These are phyloP conservation scores for Daldinia vernicosa DNA, from an alignment of 495 filamentous ascomycete species.

Conservation along the genomic window DNA sequence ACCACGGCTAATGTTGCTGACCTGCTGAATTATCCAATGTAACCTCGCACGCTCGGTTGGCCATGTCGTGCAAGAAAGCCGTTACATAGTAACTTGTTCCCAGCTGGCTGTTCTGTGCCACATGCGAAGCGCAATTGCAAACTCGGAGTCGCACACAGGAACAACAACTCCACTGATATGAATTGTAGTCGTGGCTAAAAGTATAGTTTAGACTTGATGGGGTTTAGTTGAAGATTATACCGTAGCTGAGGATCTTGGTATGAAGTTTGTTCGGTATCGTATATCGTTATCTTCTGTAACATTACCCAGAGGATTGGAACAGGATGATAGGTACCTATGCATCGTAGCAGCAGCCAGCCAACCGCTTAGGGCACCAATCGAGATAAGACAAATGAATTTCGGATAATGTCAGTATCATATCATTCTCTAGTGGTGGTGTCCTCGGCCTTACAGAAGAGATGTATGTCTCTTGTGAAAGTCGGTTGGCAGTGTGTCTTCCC, in stretches of 20 bases:
- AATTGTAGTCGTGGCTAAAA: background rate
- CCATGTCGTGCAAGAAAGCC: background rate
- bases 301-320: slow-evolving; percentile 29
- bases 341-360: slow-evolving; percentile 25
- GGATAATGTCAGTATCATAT: background rate
- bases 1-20: background rate
- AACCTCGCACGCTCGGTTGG: slow-evolving; percentile 17
- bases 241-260: background rate
- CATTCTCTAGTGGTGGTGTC: background rate
- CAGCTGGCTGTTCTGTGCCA: background rate
- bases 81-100: slow-evolving; percentile 1
- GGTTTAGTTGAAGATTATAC: background rate
- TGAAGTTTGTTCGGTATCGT: background rate
- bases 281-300: slow-evolving; percentile 30
- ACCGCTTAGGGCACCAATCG: slow-evolving; percentile 7
- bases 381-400: slow-evolving; percentile 1
- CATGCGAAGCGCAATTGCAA: background rate
- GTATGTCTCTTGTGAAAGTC: background rate
- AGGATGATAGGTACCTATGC: slow-evolving; percentile 20
- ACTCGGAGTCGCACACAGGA: background rate
- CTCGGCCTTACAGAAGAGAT: background rate
- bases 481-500: background rate
- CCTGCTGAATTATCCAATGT: slow-evolving; percentile 17
- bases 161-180: slow-evolving; percentile 2
- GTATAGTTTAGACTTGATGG: background rate